phyloP scores from a whole-genome alignment of 352 stramenopile species.

The Phytophthora europaea region DNA sequence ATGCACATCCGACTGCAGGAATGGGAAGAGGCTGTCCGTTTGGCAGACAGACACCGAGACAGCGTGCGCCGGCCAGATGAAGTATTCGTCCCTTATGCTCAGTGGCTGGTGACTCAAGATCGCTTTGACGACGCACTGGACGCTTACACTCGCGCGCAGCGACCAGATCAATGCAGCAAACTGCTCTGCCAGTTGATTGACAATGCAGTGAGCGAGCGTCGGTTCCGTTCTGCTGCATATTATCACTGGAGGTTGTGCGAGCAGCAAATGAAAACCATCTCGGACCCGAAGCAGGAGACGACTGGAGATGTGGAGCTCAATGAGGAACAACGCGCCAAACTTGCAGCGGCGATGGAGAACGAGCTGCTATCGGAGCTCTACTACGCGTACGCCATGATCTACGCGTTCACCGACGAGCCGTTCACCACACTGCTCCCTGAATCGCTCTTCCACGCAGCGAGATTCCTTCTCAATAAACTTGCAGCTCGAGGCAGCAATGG shows the following conservation, averaged over 20 bases:
- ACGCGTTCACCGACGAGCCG: conserved; percentile 94
- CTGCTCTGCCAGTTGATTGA: conserved; percentile 92
- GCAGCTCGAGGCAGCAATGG: conserved; percentile 33
- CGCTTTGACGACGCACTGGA: conserved; percentile 94
- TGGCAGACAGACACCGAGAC: conserved; percentile 87
- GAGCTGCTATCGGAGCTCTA: conserved; percentile 92
- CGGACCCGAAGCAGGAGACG: conserved; percentile 13
- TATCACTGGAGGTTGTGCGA: conserved; percentile 95
- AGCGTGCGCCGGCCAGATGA: conserved; percentile 87
- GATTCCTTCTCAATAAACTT: conserved; percentile 95
- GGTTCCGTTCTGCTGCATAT: conserved; percentile 93
- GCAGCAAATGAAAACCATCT: conserved; percentile 71
- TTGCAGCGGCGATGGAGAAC: conserved; percentile 62
- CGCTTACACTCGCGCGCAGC: conserved; percentile 86
- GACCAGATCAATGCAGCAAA: conserved; percentile 84
- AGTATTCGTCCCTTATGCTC: conserved; percentile 94
- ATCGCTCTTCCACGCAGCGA: conserved; percentile 93
- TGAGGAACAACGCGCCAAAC: conserved; percentile 39
- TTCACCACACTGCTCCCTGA: conserved; percentile 95
- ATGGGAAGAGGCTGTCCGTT: conserved; percentile 93
- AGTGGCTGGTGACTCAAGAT: conserved; percentile 93
- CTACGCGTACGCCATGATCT: conserved; percentile 94
- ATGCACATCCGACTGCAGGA: conserved; percentile 93
- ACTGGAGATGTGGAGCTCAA: conserved; percentile 28
- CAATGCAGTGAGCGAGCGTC: conserved; percentile 87